Evolutionary conservation across 352 stramenopile genomes (phyloP).

Genomic region (Pythium insidiosum): DNA sequence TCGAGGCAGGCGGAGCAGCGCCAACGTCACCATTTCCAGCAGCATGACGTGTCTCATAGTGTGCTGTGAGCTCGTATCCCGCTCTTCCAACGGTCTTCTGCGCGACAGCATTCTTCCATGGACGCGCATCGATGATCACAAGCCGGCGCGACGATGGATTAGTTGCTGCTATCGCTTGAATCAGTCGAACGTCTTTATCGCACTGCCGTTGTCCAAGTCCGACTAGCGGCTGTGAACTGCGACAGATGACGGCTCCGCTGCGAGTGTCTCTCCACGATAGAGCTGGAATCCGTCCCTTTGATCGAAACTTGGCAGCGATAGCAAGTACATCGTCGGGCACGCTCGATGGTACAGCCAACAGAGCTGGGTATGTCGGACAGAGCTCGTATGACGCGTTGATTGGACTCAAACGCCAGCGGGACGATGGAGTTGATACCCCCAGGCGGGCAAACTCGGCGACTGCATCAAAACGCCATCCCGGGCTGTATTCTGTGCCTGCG

Average conservation of each 20-base stretch:
- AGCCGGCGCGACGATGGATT: slow-evolving; percentile 75
- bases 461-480: no score
- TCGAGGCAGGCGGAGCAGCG: no score
- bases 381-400: slow-evolving; percentile 63
- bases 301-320: slow-evolving; percentile 77
- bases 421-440: slow-evolving; percentile 36
- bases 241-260: slow-evolving; percentile 68
- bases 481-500: slow-evolving; percentile 4
- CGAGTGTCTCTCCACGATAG: slow-evolving; percentile 73
- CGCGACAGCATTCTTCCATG: slow-evolving; percentile 86
- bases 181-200: slow-evolving; percentile 78
- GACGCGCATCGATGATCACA: slow-evolving; percentile 86
- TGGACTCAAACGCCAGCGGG: slow-evolving; percentile 59
- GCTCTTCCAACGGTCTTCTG: slow-evolving; percentile 87
- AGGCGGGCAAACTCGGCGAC: slow-evolving; percentile 64
- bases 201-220: slow-evolving; percentile 76
- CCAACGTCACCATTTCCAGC: no score
- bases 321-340: slow-evolving; percentile 55
- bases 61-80: slow-evolving; percentile 83
- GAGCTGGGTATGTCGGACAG: slow-evolving; percentile 69
- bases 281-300: slow-evolving; percentile 73
- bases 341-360: slow-evolving; percentile 58
- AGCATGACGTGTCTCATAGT: slow-evolving; percentile 66
- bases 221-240: slow-evolving; percentile 80
- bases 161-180: slow-evolving; percentile 66